phyloP scores from a whole-genome alignment of 129 eudicot species.

The Chrysanthemum makinoi region DNA sequence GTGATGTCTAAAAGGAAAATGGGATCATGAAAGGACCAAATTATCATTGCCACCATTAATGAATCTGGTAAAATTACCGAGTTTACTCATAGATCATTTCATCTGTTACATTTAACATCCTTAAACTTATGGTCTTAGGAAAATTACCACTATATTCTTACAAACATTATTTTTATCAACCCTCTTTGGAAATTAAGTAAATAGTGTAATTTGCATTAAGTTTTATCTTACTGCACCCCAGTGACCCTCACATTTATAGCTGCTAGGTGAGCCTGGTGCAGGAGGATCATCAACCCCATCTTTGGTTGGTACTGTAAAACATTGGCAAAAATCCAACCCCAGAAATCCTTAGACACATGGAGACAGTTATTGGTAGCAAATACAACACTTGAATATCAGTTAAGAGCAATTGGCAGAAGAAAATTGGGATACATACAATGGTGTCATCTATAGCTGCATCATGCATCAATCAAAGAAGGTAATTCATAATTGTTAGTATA shows the following conservation, averaged over 20 bases:
- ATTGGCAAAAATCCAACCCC: constrained; percentile 94
- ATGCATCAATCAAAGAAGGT: constrained; percentile 65
- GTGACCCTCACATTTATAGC: constrained; percentile 29
- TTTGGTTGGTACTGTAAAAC: constrained; percentile 97
- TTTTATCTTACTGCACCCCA: no score
- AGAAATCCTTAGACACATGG: constrained; percentile 62
- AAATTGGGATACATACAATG: constrained; percentile 50
- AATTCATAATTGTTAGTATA: constrained; percentile 14
- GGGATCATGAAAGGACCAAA: constrained; percentile 90
- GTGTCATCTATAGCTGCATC: constrained; percentile 61
- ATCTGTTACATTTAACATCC: neutral
- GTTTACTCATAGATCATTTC: neutral
- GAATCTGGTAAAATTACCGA: constrained; percentile 56
- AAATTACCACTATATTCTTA: neutral
- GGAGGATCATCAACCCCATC: constrained; percentile 98
- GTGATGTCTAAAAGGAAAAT: constrained; percentile 66
- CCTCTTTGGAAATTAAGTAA: neutral
- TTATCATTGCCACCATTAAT: constrained; percentile 83
- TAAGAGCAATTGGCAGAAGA: constrained; percentile 61
- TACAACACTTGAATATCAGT: constrained; percentile 57
- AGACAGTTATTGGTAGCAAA: constrained; percentile 77
- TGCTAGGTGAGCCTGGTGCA: constrained; percentile 94
- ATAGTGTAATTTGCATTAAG: no score
- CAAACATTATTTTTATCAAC: neutral
- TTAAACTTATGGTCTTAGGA: neutral